Base-by-base conservation (phyloP, 2,329 filamentous ascomycete genomes). In the Cercospora sp. region DNA sequence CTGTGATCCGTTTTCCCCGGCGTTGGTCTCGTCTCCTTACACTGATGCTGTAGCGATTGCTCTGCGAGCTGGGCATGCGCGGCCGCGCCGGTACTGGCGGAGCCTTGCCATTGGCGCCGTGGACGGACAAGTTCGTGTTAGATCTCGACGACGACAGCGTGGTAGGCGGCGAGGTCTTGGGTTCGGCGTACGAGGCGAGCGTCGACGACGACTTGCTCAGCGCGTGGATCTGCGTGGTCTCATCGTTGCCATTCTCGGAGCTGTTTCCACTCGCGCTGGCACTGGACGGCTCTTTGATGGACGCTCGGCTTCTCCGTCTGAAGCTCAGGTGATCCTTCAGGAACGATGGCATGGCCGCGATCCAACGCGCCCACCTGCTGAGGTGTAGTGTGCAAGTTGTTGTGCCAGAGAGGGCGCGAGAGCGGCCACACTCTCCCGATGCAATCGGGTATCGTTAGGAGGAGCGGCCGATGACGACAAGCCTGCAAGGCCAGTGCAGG, bases 81-180 rank as follows among this genome's bases (percentile, higher is more conserved):
- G 76, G 77, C 24, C 77, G 72, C 28, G 70, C 61, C 18, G 84
- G 80, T 9, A 76, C 63, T 5, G 70, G 69, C 24, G 75, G 75
- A 12, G 83, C 80, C 57, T 84, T 80, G 70, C 80, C 85, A 76
- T 89, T 75, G 61, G 72, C 87, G 63, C 85, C 78, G 57, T 65
- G 8, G 13, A 59, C 37, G 72, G 90, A 87, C 49, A 91, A 82
- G 76, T 91, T 86, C 9, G 90, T 84, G 32, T 73, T 75, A 24
- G 78, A 79, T 62, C 87, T 86, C 67, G 90, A 89, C 68, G 88
- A 86, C 58, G 88, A 86, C 72, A 88, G 84, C 60, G 90, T 85
- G n/a, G 90, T 91, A 0, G 92, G 91, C 43, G 92, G 91, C 60
- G 92, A 93, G 55, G 90, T 82, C 60, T 90, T 90, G 62, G 68